Conservation (phyloP, 2,329 filamentous ascomycete genomes). For the Monosporascus sp. region DNA sequence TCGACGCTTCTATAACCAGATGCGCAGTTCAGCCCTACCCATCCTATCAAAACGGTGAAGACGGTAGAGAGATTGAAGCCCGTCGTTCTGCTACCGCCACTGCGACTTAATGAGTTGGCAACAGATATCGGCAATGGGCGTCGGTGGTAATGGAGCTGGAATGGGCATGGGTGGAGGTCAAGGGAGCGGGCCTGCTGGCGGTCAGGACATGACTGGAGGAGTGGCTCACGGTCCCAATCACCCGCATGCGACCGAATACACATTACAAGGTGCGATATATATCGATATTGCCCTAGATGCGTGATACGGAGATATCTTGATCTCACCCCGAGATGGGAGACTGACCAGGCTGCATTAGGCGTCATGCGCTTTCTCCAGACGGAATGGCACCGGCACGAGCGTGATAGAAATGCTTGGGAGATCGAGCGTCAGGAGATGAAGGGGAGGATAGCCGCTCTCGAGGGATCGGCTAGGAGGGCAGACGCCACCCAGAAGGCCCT, state of each 20-base stretch:
- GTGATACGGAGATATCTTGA: too few species aligned
- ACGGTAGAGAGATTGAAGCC: constrained; percentile 17
- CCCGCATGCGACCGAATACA: constrained; percentile 57
- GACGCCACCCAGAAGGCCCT: constrained; percentile 85
- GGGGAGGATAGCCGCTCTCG: constrained; percentile 87
- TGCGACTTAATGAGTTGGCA: constrained; percentile 29
- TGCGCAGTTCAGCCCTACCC: constrained; percentile 18
- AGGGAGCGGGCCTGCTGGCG: constrained; percentile 33
- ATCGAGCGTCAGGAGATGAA: constrained; percentile 99
- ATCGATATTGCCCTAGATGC: background rate
- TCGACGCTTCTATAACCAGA: constrained; percentile 5
- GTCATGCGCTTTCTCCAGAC: constrained; percentile 99
- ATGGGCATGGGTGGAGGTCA: constrained; percentile 36
- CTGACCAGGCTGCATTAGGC: constrained; percentile 42
- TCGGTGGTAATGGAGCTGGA: constrained; percentile 29
- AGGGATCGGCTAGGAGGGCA: constrained; percentile 80
- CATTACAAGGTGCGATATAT: constrained; percentile 42
- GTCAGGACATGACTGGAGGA: constrained; percentile 31
- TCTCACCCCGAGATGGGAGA: constrained; percentile 2
- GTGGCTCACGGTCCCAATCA: constrained; percentile 40
- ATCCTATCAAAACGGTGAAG: constrained; percentile 18
- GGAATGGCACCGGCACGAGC: constrained; percentile 98
- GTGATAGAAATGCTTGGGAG: constrained; percentile 97
- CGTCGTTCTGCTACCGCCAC: constrained; percentile 7
- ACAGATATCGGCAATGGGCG: constrained; percentile 33